Conservation (phyloP, 192 early-diverging fungal species). For the Entomortierella beljakovae region DNA sequence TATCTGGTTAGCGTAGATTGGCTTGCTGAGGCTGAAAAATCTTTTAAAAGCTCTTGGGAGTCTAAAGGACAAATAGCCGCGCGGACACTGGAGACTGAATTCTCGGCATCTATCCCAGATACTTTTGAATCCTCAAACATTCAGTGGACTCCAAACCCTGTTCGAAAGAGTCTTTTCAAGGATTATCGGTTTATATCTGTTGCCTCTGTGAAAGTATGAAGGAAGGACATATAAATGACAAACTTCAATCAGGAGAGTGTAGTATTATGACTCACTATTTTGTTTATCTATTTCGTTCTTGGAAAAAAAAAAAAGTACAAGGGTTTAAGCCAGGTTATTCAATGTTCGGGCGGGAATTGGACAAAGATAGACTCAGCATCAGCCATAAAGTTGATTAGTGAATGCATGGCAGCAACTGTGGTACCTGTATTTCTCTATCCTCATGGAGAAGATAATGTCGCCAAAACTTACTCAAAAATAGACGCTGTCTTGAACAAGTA, state of each 20-base stretch:
- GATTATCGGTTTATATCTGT: slow-evolving; percentile 38
- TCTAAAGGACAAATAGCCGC: slow-evolving; percentile 17
- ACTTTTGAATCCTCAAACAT: slow-evolving; percentile 3
- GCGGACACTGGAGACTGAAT: slow-evolving; percentile 4
- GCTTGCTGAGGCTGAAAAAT: slow-evolving; percentile 6
- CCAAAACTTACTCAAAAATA: slow-evolving; percentile 1
- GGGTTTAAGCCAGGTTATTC: slow-evolving; percentile 23
- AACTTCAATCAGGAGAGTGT: too few relatives aligned
- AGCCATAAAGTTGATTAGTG: background rate
- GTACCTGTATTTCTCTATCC: slow-evolving; percentile 32
- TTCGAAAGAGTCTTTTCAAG: slow-evolving; percentile 14
- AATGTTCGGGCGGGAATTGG: slow-evolving; percentile 34
- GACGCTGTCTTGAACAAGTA: slow-evolving; percentile 33
- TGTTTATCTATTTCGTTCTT: background rate
- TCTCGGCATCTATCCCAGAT: slow-evolving; percentile 12
- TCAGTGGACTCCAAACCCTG: slow-evolving; percentile 32
- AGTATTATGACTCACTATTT: background rate
- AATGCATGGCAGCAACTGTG: slow-evolving; percentile 18
- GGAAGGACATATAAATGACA: too few relatives aligned
- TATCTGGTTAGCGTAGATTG: slow-evolving; percentile 21
- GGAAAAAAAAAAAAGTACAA: slow-evolving; percentile 6
- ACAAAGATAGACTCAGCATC: background rate
- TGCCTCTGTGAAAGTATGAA: slow-evolving; percentile 16
- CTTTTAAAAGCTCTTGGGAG: slow-evolving; percentile 25
- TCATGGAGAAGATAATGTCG: background rate